phyloP scores from a whole-genome alignment of 352 stramenopile species.

The Globisporangium radiosum region DNA sequence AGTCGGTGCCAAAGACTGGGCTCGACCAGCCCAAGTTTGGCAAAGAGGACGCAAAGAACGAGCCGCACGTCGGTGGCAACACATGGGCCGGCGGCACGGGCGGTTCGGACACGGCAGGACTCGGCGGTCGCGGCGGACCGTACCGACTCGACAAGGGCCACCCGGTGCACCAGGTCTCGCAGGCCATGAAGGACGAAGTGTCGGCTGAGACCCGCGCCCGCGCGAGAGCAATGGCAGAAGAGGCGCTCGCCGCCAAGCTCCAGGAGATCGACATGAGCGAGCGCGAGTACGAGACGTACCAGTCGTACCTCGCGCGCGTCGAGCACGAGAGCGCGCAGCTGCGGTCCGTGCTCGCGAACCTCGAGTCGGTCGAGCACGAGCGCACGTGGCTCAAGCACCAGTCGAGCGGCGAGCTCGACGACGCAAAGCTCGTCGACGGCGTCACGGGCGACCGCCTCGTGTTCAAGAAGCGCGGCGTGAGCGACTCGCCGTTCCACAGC shows the following conservation, averaged over 20 bases:
- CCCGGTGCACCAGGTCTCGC: constrained; percentile 90
- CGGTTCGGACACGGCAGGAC: constrained; percentile 88
- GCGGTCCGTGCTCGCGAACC: constrained; percentile 68
- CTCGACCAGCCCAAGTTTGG: constrained; percentile 87
- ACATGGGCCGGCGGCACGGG: constrained; percentile 92
- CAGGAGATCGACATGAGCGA: constrained; percentile 84
- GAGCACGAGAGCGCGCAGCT: constrained; percentile 77
- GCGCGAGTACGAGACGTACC: constrained; percentile 74
- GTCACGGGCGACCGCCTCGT: constrained; percentile 89
- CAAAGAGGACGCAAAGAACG: constrained; percentile 92
- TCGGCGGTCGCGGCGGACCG: constrained; percentile 92
- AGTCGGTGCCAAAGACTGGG: constrained; percentile 61
- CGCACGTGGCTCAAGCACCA: constrained; percentile 92
- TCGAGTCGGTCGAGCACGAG: constrained; percentile 84
- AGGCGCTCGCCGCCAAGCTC: constrained; percentile 61
- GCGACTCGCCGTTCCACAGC: constrained; percentile 43
- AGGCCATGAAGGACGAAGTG: constrained; percentile 92
- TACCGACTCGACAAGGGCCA: constrained; percentile 94
- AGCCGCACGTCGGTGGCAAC: constrained; percentile 92
- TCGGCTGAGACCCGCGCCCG: constrained; percentile 70
- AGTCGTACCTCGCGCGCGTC: constrained; percentile 61
- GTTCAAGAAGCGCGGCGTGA: constrained; percentile 89
- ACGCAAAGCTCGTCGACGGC: constrained; percentile 91
- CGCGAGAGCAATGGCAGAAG: constrained; percentile 63
- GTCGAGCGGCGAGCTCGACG: constrained; percentile 92